Evolutionary conservation across 371 early-diverging fungal genomes (phyloP).

Genomic region (Rhizopus stolonifer): DNA sequence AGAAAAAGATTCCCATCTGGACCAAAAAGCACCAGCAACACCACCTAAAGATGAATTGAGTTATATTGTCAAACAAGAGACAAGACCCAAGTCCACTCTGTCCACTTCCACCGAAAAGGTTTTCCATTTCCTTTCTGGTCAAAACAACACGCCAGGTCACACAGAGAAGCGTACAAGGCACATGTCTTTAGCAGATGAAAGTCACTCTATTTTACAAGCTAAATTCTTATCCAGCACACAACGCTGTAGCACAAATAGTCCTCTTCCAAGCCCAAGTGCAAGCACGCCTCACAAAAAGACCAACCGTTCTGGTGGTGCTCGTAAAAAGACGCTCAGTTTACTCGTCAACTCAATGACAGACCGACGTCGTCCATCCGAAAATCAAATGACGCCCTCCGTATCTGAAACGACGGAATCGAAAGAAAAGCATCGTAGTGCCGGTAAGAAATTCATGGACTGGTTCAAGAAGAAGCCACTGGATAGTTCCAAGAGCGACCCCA

Average conservation of each 20-base stretch:
- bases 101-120: constrained; percentile 30
- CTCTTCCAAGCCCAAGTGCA: constrained; percentile 16
- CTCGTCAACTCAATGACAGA: constrained; percentile 49
- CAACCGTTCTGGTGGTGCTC: constrained; percentile 29
- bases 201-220: constrained; percentile 38
- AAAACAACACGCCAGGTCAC: constrained; percentile 21
- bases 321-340: constrained; percentile 58
- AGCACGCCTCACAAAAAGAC: constrained; percentile 22
- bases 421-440: constrained; percentile 51
- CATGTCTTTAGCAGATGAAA: constrained; percentile 21
- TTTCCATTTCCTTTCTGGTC: constrained; percentile 33
- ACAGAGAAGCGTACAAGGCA: constrained; percentile 25
- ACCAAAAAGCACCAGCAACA: constrained; percentile 4
- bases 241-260: constrained; percentile 7
- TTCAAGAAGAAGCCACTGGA: constrained; percentile 65
- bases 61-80: background rate
- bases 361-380: constrained; percentile 9
- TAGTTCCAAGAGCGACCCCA: constrained; percentile 28
- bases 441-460: constrained; percentile 73
- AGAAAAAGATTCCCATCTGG: constrained; percentile 14
- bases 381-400: constrained; percentile 28
- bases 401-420: constrained; percentile 35
- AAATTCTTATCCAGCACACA: constrained; percentile 45
- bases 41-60: background rate
- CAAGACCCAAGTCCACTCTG: constrained; percentile 16